Percentiles rank a stretch among this genome's conserved stretches.
phyloP scores from a whole-genome alignment of 1,139 yeast genomes.

The Diutina pseudorugosa region DNA sequence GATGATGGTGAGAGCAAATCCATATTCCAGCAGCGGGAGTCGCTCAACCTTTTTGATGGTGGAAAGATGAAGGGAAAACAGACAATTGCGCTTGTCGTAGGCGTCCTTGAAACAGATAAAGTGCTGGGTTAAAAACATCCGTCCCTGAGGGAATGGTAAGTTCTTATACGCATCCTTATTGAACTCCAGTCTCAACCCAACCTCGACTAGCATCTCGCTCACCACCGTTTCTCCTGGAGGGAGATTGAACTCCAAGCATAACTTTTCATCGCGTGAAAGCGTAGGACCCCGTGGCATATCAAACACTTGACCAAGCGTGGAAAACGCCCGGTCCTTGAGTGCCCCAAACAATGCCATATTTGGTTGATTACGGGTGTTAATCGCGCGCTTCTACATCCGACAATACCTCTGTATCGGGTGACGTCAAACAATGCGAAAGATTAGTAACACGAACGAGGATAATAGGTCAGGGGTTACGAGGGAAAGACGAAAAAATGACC shows the following conservation, averaged over 20 bases:
- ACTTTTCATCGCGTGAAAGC: conserved; percentile 53
- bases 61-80: conserved; percentile 61
- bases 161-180: conserved; percentile 16
- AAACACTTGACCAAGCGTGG: conserved; percentile 27
- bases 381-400: not conserved
- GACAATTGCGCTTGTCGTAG: conserved; percentile 56
- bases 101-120: conserved; percentile 65
- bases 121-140: conserved; percentile 57
- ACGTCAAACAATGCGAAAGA: not conserved
- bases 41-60: conserved; percentile 81
- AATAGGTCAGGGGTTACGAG: not conserved
- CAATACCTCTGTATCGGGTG: not conserved
- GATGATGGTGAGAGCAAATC: conserved; percentile 65
- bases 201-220: conserved; percentile 60
- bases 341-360: conserved; percentile 10
- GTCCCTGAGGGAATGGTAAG: conserved; percentile 37
- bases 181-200: conserved; percentile 36
- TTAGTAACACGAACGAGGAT: not conserved
- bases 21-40: conserved; percentile 60
- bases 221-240: conserved; percentile 62
- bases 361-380: not conserved
- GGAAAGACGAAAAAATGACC: not conserved
- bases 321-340: conserved; percentile 13
- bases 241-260: conserved; percentile 51
- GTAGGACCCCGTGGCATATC: conserved; percentile 21